Base-by-base conservation (phyloP, 2,329 filamentous ascomycete species). In the Talaromyces funiculosus region DNA sequence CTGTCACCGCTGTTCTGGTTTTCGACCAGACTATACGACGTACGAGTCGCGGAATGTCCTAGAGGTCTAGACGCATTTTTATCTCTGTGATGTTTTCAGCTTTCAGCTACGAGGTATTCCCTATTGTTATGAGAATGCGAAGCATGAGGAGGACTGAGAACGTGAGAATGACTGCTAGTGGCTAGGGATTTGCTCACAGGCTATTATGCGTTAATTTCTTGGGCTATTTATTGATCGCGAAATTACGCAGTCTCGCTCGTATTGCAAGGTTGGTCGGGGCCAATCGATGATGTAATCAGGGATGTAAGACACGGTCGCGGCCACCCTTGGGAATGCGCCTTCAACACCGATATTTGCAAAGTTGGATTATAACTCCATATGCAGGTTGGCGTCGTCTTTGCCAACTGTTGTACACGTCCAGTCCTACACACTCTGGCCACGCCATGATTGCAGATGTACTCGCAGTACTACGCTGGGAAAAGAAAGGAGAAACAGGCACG, bases 401-500 rank as follows among this genome's bases (percentile, higher is more conserved):
- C 7, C 18, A 12, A 18, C 10, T n/a, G 43, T 10, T 29, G 43
- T n/a, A n/a, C 43, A 47, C 22, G 14, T 47, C 9, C 5, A n/a
- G 14, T 45, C 2, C 20, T 47, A 12, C 38, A n/a, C n/a, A n/a
- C n/a, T n/a, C n/a, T n/a, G n/a, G n/a, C n/a, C n/a, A n/a, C n/a
- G n/a, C n/a, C n/a, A n/a, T n/a, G n/a, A n/a, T n/a, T n/a, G n/a
- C n/a, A n/a, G n/a, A n/a, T n/a, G n/a, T n/a, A n/a, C n/a, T n/a
- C n/a, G 3, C 14, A 26, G 12, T 12, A 9, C 24, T 18, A 12
- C 6, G 45, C 22, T 20, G 14, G 10, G 14, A 49, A 33, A 49
- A 51, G 47, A 51, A 51, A 51, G 47, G 47, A 29, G 47, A 35
- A 51, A 51, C 29, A 51, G 45, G 47, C 47, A 51, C 47, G 26